Evolutionary conservation across 129 eudicot genomes (phyloP), one percentile per base, ranked within the genome.

Genomic region (Calendula officinalis): DNA sequence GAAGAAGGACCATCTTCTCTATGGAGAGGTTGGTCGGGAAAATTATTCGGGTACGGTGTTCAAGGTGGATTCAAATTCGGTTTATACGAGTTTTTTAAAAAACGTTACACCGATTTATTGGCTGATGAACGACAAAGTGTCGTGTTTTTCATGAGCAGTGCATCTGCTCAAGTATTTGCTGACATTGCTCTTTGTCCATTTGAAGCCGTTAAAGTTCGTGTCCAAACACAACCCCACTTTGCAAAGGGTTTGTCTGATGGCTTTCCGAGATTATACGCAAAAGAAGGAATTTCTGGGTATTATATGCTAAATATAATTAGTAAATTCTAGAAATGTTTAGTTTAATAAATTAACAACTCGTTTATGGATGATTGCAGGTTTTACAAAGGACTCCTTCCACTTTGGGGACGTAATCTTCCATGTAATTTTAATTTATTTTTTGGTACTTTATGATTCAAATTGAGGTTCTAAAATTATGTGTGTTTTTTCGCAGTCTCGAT

Each of bases 341-440:
- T n/a, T n/a, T n/a, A n/a, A 3, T 51, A 35, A 67, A 56, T 43
- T 51, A 54, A 43, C 60, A 33, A 17, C 22, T 43, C n/a, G 13
- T 68, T 43, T 27, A 13, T 40, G 14, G 22, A 37, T 69, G 30
- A 7, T 74, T 81, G 76, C 88, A 87, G 91, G 36, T 85, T 92
- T 69, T 85, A 88, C 84, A 92, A 79, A 73, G 98, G 98, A 33
- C 85, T 92, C 9, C 48, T 83, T 79, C 98, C 98, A 14, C 95
- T 92, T 64, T 92, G 98, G 98, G 95, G 96, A 9, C 96, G 96
- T 22, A 88, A 92, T 62, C 91, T 92, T 76, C 98, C 98, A 85
- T 92, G 97, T 91, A 87, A 68, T 56, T n/a, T 37, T 49, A 17
- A 35, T 35, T 67, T 17, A 41, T 30, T 8, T 66, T 67, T 41